Evolutionary conservation across 1,284 basidiomycete genomes (phyloP).

Genomic region (Xerocomus amazonicus): DNA sequence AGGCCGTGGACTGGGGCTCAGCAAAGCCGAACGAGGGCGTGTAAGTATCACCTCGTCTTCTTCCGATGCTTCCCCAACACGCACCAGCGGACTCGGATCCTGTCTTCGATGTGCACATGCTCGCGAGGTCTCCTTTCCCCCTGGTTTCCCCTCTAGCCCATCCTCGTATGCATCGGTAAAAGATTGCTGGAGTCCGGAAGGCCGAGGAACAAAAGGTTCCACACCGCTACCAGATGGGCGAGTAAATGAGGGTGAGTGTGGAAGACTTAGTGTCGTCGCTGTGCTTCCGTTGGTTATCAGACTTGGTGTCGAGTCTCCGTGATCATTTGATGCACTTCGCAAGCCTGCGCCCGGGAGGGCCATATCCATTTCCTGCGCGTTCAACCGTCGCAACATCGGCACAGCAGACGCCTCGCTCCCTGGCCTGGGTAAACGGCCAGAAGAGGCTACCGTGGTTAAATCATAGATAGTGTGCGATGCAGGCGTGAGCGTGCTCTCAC

Average conservation of each 20-base stretch:
- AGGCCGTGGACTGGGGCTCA: background rate
- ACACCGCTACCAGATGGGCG: slow-evolving; percentile 3
- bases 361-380: slow-evolving; percentile 10
- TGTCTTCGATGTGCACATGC: slow-evolving; percentile 7
- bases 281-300: slow-evolving; percentile 21
- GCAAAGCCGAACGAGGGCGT: background rate
- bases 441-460: slow-evolving; percentile 9
- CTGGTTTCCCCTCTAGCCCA: slow-evolving; percentile 1
- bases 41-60: slow-evolving; percentile 11
- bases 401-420: slow-evolving; percentile 2
- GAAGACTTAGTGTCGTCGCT: slow-evolving; percentile 13
- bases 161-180: slow-evolving; percentile 22
- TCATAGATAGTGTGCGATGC: slow-evolving; percentile 3
- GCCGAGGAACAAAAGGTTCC: slow-evolving; percentile 13
- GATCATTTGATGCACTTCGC: slow-evolving; percentile 3
- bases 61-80: background rate
- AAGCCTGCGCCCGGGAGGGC: background rate
- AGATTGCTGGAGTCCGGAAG: slow-evolving; percentile 23
- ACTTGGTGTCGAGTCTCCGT: slow-evolving; percentile 26
- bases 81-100: slow-evolving; percentile 12
- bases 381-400: slow-evolving; percentile 21
- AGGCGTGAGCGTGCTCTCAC: slow-evolving; percentile 23
- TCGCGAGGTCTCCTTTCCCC: background rate
- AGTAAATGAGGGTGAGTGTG: slow-evolving; percentile 6
- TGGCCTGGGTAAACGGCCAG: slow-evolving; percentile 2